Conservation (phyloP, 2,329 filamentous ascomycete genomes). For the Hymenoscyphus fraxineus region DNA sequence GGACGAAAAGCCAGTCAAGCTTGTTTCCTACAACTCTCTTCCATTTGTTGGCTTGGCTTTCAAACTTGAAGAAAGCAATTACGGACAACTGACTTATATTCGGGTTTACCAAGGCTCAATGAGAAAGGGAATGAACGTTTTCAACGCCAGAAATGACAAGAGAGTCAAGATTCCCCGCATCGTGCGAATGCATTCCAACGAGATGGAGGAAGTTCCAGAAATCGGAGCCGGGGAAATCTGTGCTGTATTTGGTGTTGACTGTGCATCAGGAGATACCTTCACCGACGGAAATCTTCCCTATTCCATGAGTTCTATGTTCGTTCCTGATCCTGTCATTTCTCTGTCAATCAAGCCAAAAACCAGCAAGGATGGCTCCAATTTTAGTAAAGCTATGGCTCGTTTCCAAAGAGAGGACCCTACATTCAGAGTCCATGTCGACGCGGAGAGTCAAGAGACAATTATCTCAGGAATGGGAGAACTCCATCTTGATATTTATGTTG, state of each 20-base stretch:
- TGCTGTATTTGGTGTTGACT: slow-evolving; percentile 96
- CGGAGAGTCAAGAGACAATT: slow-evolving; percentile 92
- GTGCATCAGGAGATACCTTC: slow-evolving; percentile 96
- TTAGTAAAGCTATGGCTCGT: slow-evolving; percentile 97
- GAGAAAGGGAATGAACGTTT: slow-evolving; percentile 83
- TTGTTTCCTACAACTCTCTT: slow-evolving; percentile 88
- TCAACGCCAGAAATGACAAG: slow-evolving; percentile 91
- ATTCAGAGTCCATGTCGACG: slow-evolving; percentile 89
- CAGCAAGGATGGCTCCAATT: slow-evolving; percentile 86
- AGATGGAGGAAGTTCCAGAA: slow-evolving; percentile 95
- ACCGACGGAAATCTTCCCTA: slow-evolving; percentile 90
- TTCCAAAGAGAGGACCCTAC: slow-evolving; percentile 98
- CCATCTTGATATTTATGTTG: slow-evolving; percentile 94
- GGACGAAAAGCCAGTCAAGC: slow-evolving; percentile 74
- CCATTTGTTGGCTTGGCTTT: slow-evolving; percentile 96
- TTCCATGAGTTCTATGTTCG: slow-evolving; percentile 97
- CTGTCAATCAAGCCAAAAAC: slow-evolving; percentile 96
- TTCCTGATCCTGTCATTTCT: slow-evolving; percentile 96
- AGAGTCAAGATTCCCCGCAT: slow-evolving; percentile 96
- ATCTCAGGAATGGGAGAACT: slow-evolving; percentile 98
- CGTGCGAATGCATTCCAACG: slow-evolving; percentile 98
- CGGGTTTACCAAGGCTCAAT: slow-evolving; percentile 94
- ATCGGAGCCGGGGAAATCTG: slow-evolving; percentile 97
- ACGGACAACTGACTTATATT: slow-evolving; percentile 96
- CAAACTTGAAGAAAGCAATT: slow-evolving; percentile 98